Conservation (phyloP, 1,284 basidiomycete genomes). For the Ustilago cynodontis region DNA sequence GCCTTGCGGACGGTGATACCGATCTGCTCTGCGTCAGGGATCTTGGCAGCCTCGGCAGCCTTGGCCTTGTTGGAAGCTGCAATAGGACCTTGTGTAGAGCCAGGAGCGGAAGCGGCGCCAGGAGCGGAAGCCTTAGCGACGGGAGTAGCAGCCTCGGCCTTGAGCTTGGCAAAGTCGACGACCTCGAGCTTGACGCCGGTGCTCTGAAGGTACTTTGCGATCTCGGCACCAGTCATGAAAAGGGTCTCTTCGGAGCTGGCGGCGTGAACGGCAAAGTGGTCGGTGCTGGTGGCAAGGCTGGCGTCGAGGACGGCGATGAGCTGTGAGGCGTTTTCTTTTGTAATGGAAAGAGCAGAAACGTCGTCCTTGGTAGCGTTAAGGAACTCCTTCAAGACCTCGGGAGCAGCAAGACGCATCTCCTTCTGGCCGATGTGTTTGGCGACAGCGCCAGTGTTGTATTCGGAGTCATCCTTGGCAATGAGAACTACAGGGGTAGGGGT, state of each 20-base stretch:
- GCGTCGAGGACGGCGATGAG: constrained; percentile 61
- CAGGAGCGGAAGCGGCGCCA: constrained; percentile 40
- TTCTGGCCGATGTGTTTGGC: constrained; percentile 88
- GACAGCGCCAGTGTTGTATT: constrained; percentile 77
- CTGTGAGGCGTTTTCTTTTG: constrained; percentile 54
- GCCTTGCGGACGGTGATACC: constrained; percentile 69
- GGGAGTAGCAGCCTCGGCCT: constrained; percentile 47
- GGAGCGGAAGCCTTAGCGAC: constrained; percentile 44
- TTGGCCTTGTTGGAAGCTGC: constrained; percentile 44
- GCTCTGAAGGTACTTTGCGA: constrained; percentile 61
- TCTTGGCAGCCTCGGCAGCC: constrained; percentile 59
- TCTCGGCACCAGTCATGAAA: constrained; percentile 62
- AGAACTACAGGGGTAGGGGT: constrained; percentile 87
- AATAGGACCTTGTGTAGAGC: constrained; percentile 47
- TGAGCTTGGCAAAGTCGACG: constrained; percentile 59
- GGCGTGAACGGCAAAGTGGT: constrained; percentile 62
- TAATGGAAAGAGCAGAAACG: constrained; percentile 66
- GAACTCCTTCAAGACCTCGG: constrained; percentile 87
- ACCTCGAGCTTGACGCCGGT: constrained; percentile 63
- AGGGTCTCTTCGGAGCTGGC: constrained; percentile 63
- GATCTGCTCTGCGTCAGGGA: constrained; percentile 67
- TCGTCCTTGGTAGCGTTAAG: constrained; percentile 88
- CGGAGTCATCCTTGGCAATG: constrained; percentile 84
- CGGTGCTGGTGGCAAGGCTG: constrained; percentile 53
- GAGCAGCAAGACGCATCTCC: constrained; percentile 87